Evolutionary conservation across 225 moss, liverwort and hornwort genomes (phyloP), one percentile per base, ranked within the genome.

Genomic region (Antitrichia curtipendula): DNA sequence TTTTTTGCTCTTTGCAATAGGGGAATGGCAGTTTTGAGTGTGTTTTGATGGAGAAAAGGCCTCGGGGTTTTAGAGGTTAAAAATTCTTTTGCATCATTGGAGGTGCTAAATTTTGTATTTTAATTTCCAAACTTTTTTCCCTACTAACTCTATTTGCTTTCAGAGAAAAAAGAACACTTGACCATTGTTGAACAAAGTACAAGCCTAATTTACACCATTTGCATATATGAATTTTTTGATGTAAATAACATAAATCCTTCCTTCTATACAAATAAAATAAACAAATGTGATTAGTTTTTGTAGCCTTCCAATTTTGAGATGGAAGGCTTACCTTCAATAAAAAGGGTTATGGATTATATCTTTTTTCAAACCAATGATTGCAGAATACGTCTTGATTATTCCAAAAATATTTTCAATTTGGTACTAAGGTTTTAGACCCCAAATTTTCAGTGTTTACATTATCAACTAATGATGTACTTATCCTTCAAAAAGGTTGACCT

Each of bases 271-370:
- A n/a, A n/a, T 2, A 9, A 27, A 43, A 45, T 10, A 18, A 29
- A 3, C 10, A 10, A 72, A 17, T 45, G 6, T 72, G 10, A 45
- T 10, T 72, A 16, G 6, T 45, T 43, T 45, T 3, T 71, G 10
- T 10, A 14, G 10, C 28, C 27, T 10, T 43, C 6, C 0, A 28
- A 27, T 9, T 16, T 27, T 45, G 16, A 72, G 2, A 72, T 47
- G 7, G 47, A 73, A 73, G 18, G 18, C 11, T 18, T 18, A 28
- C 29, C 17, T 18, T 45, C 6, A 17, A 17, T 4, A 29, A 18
- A 72, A 45, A 1, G 0, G 0, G 0, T 72, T 45, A 11, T 45
- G 11, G 1, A 10, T 17, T 29, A 4, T 7, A 47, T 29, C 4
- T 1, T 45, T 10, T 45, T 29, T 16, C 1, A 72, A 72, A 29